Evolutionary conservation across 1,284 basidiomycete genomes (phyloP).

Genomic region (Marasmius fiardii): DNA sequence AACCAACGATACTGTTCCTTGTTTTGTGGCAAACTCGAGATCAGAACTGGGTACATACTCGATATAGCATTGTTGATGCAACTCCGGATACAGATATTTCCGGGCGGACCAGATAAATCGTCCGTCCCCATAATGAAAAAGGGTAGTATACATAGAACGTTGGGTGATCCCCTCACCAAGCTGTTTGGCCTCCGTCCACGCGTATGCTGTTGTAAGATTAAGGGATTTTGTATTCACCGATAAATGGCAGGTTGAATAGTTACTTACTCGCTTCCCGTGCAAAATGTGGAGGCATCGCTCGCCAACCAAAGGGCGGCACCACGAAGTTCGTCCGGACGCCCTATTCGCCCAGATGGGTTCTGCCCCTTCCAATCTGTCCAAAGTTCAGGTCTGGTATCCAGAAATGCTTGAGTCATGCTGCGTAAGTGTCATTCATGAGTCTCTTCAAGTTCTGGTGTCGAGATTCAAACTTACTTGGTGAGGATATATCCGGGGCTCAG

Average conservation of each 20-base stretch:
- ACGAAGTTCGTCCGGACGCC: constrained; percentile 73
- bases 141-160: no score
- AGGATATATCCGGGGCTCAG: constrained; percentile 76
- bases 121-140: no score
- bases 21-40: no score
- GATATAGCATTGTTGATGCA: no score
- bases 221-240: no score
- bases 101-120: no score
- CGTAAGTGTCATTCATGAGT: background rate
- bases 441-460: background rate
- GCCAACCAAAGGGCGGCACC: constrained; percentile 80
- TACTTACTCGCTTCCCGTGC: constrained; percentile 75
- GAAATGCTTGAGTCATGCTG: constrained; percentile 77
- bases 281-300: constrained; percentile 73
- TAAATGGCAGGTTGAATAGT: background rate
- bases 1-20: no score
- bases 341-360: constrained; percentile 76
- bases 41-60: no score
- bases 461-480: constrained; percentile 49
- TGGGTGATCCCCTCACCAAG: background rate
- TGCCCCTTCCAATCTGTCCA: constrained; percentile 66
- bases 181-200: background rate
- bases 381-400: constrained; percentile 69
- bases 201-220: background rate
- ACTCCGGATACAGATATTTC: no score